A percentile compares a stretch with the other conserved stretches of the same genome.
Evolutionary conservation across 208 protist genomes (phyloP).

Genomic region (Entamoeba dispar): DNA sequence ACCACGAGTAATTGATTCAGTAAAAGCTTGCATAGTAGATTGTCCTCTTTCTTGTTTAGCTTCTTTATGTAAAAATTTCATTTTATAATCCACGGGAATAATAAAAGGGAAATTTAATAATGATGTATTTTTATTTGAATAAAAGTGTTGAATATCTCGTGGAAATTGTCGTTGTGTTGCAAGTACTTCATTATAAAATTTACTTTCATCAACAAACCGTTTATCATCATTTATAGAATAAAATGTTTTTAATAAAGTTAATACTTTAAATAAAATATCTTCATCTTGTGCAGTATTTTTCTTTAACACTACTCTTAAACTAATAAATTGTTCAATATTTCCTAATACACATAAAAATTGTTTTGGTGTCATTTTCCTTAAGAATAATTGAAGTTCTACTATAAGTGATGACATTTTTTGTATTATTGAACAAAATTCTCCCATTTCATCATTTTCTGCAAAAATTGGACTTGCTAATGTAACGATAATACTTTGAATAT

Average conservation of each 20-base stretch:
- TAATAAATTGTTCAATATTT: not conserved
- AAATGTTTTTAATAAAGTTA: not conserved
- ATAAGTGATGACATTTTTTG: not conserved
- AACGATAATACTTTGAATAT: not conserved
- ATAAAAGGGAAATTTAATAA: not conserved
- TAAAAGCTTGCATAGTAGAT: not conserved
- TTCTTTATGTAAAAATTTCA: not conserved
- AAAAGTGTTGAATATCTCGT: not conserved
- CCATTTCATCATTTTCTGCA: not conserved
- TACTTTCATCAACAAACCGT: not conserved
- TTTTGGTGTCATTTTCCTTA: not conserved
- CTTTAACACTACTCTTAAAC: not conserved
- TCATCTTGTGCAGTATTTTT: not conserved
- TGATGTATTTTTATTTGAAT: not conserved
- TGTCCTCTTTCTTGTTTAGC: not conserved
- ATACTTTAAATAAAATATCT: not conserved
- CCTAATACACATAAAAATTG: not conserved
- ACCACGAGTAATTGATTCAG: not conserved
- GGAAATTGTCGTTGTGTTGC: not conserved
- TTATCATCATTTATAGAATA: not conserved
- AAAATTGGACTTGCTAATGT: not conserved
- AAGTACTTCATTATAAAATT: not conserved
- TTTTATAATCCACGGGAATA: not conserved
- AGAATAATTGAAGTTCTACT: not conserved
- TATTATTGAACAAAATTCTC: not conserved